Evolutionary conservation across 2,329 filamentous ascomycete genomes (phyloP).

Genomic region (Gnomoniopsis smithogilvyi): DNA sequence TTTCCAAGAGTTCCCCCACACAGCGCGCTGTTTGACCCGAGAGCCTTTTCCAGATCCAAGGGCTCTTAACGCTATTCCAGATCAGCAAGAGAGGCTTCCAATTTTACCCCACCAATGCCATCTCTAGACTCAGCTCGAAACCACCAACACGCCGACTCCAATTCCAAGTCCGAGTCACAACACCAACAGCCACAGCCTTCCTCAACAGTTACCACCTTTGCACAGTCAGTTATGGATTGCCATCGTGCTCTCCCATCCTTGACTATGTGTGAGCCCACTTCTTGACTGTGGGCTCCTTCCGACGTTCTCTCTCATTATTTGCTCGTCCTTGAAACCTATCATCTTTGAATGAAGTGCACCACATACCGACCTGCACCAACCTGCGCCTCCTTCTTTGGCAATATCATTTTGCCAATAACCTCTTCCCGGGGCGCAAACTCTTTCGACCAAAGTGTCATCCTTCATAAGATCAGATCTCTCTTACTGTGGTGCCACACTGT

Average conservation of each 20-base stretch:
- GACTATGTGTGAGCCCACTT: slow-evolving; percentile 28
- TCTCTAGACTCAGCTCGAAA: slow-evolving; percentile 4
- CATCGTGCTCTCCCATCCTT: slow-evolving; percentile 22
- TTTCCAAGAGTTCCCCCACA: background rate
- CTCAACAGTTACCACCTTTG: background rate
- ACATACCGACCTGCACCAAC: background rate
- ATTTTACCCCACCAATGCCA: slow-evolving; percentile 12
- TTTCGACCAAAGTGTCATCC: background rate
- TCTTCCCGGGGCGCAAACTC: background rate
- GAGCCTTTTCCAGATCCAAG: background rate
- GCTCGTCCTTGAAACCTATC: background rate
- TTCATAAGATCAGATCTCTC: background rate
- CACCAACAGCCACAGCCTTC: slow-evolving; percentile 13
- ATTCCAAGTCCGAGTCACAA: slow-evolving; percentile 13
- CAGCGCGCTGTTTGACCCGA: background rate
- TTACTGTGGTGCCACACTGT: background rate
- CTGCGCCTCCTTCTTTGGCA: background rate
- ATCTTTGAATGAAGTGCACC: slow-evolving; percentile 12
- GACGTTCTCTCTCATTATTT: slow-evolving; percentile 3
- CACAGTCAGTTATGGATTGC: slow-evolving; percentile 30
- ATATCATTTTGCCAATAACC: background rate
- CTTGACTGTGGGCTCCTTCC: slow-evolving; percentile 23
- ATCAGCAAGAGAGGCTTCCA: background rate
- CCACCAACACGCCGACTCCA: slow-evolving; percentile 6
- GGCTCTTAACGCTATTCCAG: background rate